Evolutionary conservation across 2,329 filamentous ascomycete species (phyloP), one percentile per base, ranked within the genome.

Genomic region (Fusarium subglutinans): DNA sequence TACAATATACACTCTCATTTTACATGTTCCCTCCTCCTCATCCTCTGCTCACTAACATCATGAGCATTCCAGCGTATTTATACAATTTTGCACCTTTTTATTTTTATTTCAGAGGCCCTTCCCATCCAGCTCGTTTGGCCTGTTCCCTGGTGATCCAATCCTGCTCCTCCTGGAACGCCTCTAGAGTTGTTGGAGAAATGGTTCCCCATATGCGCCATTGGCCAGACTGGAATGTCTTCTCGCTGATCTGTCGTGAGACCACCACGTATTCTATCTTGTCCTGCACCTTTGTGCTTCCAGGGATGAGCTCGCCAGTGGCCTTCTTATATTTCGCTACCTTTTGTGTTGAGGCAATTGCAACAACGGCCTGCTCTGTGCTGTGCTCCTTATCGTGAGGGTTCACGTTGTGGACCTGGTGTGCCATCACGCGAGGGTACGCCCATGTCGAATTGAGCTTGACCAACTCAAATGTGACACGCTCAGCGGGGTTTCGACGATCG

Each of bases 161-260:
- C 76, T 81, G 80, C 71, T 86, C 83, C 13, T 82, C 76, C 30
- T 76, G 38, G 48, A 81, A 86, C 10, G 66, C 73, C 69, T 88
- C 82, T 6, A 87, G 78, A 2, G 86, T 87, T 18, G 87, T 90
- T 75, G 89, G 86, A 47, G 86, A 80, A 37, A 89, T 83, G 26
- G 89, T 92, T 20, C 92, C 92, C 88, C 91, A 92, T 57, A 93
- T 81, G 79, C 84, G 86, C 92, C 92, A 94, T 6, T 86, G 83
- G 35, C 80, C 82, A 63, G 85, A 80, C 78, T 84, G 79, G 73
- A 84, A 88, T 26, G 87, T 88, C 61, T 78, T 81, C 53, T 82
- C 83, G 77, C 86, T 82, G 48, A 88, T 71, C 37, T 81, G 64
- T 35, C 86, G 78, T 77, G 90, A 89, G 51, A 94, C 73, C 44